These are phyloP conservation scores for Chrysosphaeria jannelii DNA, from an alignment of 2,329 filamentous ascomycete genomes.

Conservation along the genomic window DNA sequence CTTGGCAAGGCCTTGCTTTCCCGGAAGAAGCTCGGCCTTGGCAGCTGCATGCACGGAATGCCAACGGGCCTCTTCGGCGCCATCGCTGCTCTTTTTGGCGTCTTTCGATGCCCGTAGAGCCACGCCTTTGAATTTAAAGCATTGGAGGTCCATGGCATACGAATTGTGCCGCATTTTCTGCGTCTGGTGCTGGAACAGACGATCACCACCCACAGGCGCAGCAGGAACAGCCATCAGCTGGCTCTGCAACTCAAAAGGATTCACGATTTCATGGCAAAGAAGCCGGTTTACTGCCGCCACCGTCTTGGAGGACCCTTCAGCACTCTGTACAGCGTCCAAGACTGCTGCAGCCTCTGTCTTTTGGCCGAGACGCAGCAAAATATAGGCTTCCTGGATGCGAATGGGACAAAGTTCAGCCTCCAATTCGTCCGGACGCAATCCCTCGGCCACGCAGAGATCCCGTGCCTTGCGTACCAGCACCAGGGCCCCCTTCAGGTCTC, in stretches of 20 bases:
- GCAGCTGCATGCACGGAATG: slow-evolving; percentile 39
- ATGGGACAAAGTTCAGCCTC: slow-evolving; percentile 45
- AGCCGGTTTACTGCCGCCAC: slow-evolving; percentile 35
- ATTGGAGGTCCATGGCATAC: slow-evolving; percentile 31
- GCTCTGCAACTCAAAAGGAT: slow-evolving; percentile 38
- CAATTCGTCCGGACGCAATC: slow-evolving; percentile 45
- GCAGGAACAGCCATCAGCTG: slow-evolving; percentile 23
- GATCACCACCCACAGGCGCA: slow-evolving; percentile 22
- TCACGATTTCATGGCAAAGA: slow-evolving; percentile 12
- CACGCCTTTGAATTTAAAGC: slow-evolving; percentile 36
- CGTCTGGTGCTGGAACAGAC: slow-evolving; percentile 42
- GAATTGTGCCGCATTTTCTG: slow-evolving; percentile 29
- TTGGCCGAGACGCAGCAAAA: slow-evolving; percentile 35
- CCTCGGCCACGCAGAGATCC: slow-evolving; percentile 43
- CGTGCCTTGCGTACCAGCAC: slow-evolving; percentile 38
- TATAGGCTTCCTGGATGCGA: slow-evolving; percentile 44
- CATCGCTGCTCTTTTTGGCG: slow-evolving; percentile 8
- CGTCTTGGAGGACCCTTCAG: slow-evolving; percentile 32
- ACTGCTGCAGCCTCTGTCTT: slow-evolving; percentile 31
- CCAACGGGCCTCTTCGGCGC: slow-evolving; percentile 11
- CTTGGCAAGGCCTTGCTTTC: slow-evolving; percentile 36
- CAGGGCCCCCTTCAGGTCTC: slow-evolving; percentile 31
- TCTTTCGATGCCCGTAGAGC: slow-evolving; percentile 15
- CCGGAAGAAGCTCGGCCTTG: slow-evolving; percentile 28
- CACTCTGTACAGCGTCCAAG: slow-evolving; percentile 28